Percentiles rank a stretch among this genome's conserved stretches.
Evolutionary conservation across 257 asterid genomes (phyloP).

Genomic region (Gardenia jasminoides): DNA sequence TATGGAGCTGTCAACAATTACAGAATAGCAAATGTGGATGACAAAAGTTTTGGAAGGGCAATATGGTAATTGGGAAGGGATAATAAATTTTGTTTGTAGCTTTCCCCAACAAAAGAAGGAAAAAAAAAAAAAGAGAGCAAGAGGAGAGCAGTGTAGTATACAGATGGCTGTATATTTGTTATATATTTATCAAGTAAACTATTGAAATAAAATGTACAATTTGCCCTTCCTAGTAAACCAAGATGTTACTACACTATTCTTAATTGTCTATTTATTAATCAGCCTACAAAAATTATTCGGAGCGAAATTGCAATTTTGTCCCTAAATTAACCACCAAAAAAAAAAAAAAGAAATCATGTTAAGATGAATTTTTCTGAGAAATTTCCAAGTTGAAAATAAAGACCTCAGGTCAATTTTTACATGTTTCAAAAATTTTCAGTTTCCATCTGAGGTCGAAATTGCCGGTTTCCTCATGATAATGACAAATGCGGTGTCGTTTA

Average conservation of each 20-base stretch:
- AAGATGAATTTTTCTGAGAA: too few species aligned
- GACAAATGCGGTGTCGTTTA: background rate
- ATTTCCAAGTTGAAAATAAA: too few species aligned
- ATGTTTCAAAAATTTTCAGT: background rate
- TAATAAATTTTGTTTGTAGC: constrained; percentile 3
- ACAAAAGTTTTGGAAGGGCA: background rate
- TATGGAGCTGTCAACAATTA: constrained; percentile 2
- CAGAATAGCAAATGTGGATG: constrained; percentile 15
- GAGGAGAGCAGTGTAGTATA: background rate
- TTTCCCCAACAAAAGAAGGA: background rate
- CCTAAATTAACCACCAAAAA: background rate
- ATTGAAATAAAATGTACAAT: constrained; percentile 7
- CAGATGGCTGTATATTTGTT: background rate
- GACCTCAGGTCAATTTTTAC: background rate
- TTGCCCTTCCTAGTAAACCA: background rate
- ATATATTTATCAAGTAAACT: background rate
- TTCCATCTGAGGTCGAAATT: background rate
- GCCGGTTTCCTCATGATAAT: background rate
- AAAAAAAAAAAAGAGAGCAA: background rate
- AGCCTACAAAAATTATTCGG: background rate
- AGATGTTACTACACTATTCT: background rate
- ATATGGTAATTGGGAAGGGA: background rate
- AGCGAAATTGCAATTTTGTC: background rate
- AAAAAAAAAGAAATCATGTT: background rate
- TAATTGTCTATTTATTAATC: background rate